Percentiles rank a stretch among this genome's conserved stretches.
Conservation (phyloP, 2,329 filamentous ascomycete genomes). For the Fusarium siculi region DNA sequence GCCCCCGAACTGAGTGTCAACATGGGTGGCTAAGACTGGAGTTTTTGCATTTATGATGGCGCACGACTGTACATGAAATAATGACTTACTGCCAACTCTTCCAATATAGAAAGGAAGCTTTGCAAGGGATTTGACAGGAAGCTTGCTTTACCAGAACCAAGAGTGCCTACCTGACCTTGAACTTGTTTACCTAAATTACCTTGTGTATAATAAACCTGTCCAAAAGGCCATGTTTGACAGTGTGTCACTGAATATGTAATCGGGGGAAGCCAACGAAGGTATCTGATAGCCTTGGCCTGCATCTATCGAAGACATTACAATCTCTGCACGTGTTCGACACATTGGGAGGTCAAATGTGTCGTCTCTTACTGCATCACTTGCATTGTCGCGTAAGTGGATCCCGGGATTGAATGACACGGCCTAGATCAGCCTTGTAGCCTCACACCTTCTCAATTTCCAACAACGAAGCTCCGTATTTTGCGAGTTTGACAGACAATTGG, state of each 20-base stretch:
- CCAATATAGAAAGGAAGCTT: neutral
- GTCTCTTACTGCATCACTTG: neutral
- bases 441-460: slow-evolving; percentile 40
- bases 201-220: neutral
- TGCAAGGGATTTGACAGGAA: neutral
- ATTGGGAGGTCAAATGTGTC: neutral
- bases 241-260: neutral
- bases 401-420: slow-evolving; percentile 31
- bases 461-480: slow-evolving; percentile 36
- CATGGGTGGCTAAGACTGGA: neutral
- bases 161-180: neutral
- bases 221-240: neutral
- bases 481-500: slow-evolving; percentile 44
- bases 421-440: slow-evolving; percentile 52
- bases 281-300: neutral
- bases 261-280: neutral
- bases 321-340: no score
- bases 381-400: slow-evolving; percentile 32
- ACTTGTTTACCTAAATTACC: neutral
- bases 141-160: neutral
- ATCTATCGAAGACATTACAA: neutral
- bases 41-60: neutral
- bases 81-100: slow-evolving; percentile 1
- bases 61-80: slow-evolving; percentile 25
- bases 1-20: slow-evolving; percentile 62